Base-by-base conservation (phyloP, 169 alveolate genomes). In the Plasmodium coatneyi region DNA sequence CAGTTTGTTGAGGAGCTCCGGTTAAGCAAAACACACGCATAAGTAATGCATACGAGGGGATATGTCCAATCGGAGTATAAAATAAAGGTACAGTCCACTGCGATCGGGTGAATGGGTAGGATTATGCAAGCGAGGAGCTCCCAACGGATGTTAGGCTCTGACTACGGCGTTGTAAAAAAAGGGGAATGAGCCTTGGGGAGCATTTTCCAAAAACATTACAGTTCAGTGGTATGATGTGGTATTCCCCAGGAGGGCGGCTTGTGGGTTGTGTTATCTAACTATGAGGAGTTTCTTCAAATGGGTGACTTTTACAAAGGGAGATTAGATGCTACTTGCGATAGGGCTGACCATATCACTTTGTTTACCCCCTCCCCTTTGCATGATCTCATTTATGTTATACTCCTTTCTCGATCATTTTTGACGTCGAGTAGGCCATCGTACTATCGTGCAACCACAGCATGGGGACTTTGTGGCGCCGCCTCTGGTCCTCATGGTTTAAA, bases 361-460 rank as follows among this genome's bases (percentile, higher is more conserved):
- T 32, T 30, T 79, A n/a, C 1, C 56, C 56, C 3, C 49, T 0
- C 10, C 54, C 16, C 39, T 25, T 19, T n/a, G 28, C 36, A 32
- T 82, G 54, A 5, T 52, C 25, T 5, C 22, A 39, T 56, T 52
- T 82, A 32, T 82, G n/a, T 16, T 82, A 25, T 56, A 14, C 71
- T 82, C 32, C 41, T 70, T 41, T n/a, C 25, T 41, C 43, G 32
- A 1, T 22, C 56, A 1, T n/a, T 43, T 19, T 12, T 41, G 12
- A 30, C 54, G 80, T 74, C 3, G 93, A 84, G 19, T 84, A 84
- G 66, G 79, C 32, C 19, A 86, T 30, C 66, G 79, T 84, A 34
- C 66, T 14, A 84, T 84, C 84, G 43, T 76, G 80, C 22, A 84
- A 6, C 93, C 93, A 84, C 36, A 84, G 70, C 86, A 84, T 74